Evolutionary conservation across 371 early-diverging fungal species (phyloP), one percentile per base, ranked within the genome.

Genomic region (Smittium culicis): DNA sequence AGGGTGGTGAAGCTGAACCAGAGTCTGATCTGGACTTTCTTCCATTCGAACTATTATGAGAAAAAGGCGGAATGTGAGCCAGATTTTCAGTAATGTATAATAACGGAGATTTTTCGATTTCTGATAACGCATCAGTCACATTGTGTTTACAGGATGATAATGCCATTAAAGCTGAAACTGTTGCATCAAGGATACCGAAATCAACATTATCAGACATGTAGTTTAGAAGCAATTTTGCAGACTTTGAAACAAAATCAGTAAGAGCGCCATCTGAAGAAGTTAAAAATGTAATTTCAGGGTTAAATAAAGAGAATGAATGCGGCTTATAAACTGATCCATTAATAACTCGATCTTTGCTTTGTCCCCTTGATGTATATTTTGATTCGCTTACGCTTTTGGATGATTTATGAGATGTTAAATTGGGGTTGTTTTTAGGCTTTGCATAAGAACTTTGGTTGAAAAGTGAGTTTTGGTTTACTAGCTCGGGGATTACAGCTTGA

Each of bases 401-500:
- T 14, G 32, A 11, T 28, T 27, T 59, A 59, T 11, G 5, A 30
- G 11, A 16, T 14, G 59, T 28, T n/a, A n/a, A n/a, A 30, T 59
- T 59, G 30, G 3, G 5, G 5, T 8, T 11, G 30, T 25, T 8
- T 8, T 3, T 59, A 28, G 59, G 59, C 25, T 59, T 3, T 11
- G 3, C 25, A 59, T 59, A 16, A 8, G 59, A 59, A 59, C 5
- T 3, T 11, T 11, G 30, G 59, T 59, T 11, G 45, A 45, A 45
- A 45, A 20, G 45, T 5, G 45, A 45, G 20, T 45, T 57, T 24
- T 8, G 8, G 3, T 30, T 25, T 20, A 79, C 79, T 74, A 80
- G 75, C 27, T 87, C 88, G 0, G 85, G 85, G 24, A 89, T 68
- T 1, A 80, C 80, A 0, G 91, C 91, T 71, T 93, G 92, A 73